These are phyloP conservation scores for Rhodotorula kratochvilovae DNA, from an alignment of 768 basidiomycete species.

Conservation along the genomic window DNA sequence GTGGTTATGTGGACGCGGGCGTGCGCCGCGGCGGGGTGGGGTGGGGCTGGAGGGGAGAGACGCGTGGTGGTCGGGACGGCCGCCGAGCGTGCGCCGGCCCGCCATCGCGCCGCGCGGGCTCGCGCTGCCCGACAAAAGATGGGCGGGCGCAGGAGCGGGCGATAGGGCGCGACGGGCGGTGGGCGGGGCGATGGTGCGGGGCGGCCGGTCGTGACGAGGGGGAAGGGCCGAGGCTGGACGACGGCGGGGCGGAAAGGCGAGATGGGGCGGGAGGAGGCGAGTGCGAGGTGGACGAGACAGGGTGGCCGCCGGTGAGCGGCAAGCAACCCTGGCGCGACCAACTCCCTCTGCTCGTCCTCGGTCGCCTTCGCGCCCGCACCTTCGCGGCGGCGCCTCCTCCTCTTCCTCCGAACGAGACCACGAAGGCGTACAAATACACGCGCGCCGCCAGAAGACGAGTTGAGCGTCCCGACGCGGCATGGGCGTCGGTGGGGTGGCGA, in stretches of 20 bases:
- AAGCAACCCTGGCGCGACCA: neutral
- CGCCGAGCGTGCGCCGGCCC: no score
- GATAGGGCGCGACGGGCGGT: neutral
- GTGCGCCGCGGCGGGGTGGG: neutral
- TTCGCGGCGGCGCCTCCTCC: neutral
- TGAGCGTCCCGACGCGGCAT: neutral
- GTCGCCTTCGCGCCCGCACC: neutral
- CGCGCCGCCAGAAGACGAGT: neutral
- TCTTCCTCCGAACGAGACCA: neutral
- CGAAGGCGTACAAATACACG: neutral
- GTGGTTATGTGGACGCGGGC: neutral
- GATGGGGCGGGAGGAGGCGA: neutral
- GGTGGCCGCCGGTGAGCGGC: neutral
- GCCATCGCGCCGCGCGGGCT: neutral
- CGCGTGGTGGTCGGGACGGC: neutral
- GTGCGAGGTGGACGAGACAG: neutral
- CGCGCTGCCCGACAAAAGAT: slow-evolving; percentile 7
- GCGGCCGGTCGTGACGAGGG: neutral
- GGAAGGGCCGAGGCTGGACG: neutral
- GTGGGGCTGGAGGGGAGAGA: neutral
- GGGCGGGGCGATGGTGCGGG: neutral
- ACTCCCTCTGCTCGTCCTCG: neutral
- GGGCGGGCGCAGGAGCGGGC: neutral
- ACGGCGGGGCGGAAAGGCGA: neutral
- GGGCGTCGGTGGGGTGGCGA: neutral